These are phyloP conservation scores for Hydnum rufescens DNA, from an alignment of 768 basidiomycete species.

Conservation along the genomic window DNA sequence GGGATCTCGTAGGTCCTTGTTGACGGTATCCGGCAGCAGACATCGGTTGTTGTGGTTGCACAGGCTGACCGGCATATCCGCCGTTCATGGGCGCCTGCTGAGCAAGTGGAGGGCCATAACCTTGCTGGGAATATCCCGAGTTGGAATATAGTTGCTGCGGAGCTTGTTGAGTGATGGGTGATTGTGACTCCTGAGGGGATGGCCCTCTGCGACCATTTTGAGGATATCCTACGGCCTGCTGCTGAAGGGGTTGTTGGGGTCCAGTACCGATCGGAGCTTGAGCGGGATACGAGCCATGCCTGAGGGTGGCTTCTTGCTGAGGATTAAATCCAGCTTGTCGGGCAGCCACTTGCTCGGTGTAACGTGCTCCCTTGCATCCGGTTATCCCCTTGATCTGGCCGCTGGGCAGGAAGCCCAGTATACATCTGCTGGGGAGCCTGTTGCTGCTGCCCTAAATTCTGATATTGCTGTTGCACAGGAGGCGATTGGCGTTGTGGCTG, in stretches of 20 bases:
- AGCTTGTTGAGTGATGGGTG: constrained; percentile 1
- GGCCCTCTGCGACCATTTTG: no score
- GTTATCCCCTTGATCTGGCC: background rate
- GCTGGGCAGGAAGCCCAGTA: background rate
- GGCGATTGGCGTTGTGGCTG: constrained; percentile 5
- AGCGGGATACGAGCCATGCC: no score
- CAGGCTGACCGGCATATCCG: background rate
- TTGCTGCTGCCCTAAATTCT: background rate
- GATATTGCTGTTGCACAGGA: constrained; percentile 3
- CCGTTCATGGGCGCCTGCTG: constrained; percentile 3
- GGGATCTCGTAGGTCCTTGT: no score
- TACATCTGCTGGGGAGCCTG: background rate
- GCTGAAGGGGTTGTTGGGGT: no score
- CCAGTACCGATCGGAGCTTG: no score
- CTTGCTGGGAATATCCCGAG: background rate
- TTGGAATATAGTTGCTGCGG: background rate
- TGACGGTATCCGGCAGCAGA: no score
- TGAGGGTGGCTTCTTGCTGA: no score
- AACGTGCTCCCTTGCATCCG: background rate
- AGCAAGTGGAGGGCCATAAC: background rate
- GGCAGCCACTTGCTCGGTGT: background rate
- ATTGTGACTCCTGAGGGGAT: no score
- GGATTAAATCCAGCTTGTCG: no score
- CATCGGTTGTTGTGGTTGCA: constrained; percentile 5
- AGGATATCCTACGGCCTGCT: background rate